Conservation (phyloP, 345 rosid species). For the Raphanus sativus region DNA sequence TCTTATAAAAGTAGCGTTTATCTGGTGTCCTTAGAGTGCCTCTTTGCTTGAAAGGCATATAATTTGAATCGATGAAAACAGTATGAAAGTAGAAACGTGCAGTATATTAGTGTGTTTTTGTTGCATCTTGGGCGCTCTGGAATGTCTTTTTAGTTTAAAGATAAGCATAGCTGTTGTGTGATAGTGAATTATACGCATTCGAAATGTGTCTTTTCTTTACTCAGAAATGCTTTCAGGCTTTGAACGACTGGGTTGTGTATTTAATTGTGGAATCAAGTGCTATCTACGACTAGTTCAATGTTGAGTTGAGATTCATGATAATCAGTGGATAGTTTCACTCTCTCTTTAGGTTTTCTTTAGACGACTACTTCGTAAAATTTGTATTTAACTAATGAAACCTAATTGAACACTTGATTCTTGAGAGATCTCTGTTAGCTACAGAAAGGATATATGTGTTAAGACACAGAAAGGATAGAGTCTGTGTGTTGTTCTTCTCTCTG, state of each 20-base stretch:
- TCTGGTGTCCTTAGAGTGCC: background rate
- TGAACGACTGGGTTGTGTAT: background rate
- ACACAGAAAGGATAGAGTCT: background rate
- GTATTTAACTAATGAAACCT: background rate
- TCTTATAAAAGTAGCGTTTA: background rate
- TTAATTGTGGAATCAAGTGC: background rate
- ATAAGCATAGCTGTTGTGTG: background rate
- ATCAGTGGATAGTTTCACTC: background rate
- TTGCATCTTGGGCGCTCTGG: slow-evolving; percentile 5
- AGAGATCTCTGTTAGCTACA: background rate
- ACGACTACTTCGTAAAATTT: background rate
- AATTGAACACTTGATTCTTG: background rate
- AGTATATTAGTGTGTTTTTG: slow-evolving; percentile 4
- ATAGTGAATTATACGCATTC: background rate
- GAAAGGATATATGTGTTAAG: too few species aligned
- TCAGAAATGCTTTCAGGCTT: background rate
- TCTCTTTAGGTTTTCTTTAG: background rate
- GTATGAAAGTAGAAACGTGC: background rate
- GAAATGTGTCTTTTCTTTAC: background rate
- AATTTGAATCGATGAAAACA: background rate
- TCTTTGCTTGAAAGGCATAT: background rate
- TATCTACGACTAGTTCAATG: background rate
- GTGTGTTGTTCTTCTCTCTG: background rate
- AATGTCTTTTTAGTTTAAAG: background rate
- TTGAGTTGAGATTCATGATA: background rate